A percentile compares a stretch with the other conserved stretches of the same genome.
Evolutionary conservation across 2,329 filamentous ascomycete species (phyloP).

Genomic region (Botryosphaeria dothidea): DNA sequence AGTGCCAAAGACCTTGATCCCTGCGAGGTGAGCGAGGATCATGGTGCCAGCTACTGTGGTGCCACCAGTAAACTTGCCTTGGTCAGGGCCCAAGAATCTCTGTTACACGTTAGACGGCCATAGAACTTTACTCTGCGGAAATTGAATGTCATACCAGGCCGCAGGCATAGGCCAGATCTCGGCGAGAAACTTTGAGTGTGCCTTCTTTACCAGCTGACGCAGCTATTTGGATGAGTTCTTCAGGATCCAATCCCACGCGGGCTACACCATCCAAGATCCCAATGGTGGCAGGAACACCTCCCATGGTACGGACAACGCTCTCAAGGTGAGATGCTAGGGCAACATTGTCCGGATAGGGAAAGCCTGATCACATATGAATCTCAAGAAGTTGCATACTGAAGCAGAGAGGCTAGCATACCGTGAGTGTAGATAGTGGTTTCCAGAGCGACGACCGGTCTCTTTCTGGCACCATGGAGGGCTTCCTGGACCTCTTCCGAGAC

Average conservation of each 20-base stretch:
- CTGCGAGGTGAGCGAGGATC: constrained; percentile 81
- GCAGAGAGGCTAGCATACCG: constrained; percentile 49
- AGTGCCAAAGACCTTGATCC: constrained; percentile 91
- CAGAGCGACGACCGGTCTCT: constrained; percentile 83
- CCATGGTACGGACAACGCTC: constrained; percentile 75
- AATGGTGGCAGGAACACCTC: constrained; percentile 82
- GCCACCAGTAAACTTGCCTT: constrained; percentile 69
- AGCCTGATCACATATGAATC: constrained; percentile 48
- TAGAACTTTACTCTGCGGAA: not conserved
- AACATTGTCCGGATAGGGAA: constrained; percentile 70
- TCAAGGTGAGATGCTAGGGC: constrained; percentile 80
- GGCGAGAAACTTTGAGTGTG: constrained; percentile 80
- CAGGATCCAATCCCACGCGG: constrained; percentile 71
- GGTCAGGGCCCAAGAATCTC: not conserved
- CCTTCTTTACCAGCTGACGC: constrained; percentile 64
- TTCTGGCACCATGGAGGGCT: constrained; percentile 62
- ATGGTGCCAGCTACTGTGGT: constrained; percentile 95
- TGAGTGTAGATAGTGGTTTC: constrained; percentile 98
- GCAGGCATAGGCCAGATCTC: constrained; percentile 80
- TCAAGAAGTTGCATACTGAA: not conserved
- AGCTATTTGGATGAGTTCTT: constrained; percentile 72
- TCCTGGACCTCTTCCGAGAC: constrained; percentile 82
- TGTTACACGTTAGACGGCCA: not conserved
- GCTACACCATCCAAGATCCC: constrained; percentile 83
- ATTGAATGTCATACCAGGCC: constrained; percentile 65